Conservation (phyloP, 2,329 filamentous ascomycete species). For the Stachybotrys echinatus region DNA sequence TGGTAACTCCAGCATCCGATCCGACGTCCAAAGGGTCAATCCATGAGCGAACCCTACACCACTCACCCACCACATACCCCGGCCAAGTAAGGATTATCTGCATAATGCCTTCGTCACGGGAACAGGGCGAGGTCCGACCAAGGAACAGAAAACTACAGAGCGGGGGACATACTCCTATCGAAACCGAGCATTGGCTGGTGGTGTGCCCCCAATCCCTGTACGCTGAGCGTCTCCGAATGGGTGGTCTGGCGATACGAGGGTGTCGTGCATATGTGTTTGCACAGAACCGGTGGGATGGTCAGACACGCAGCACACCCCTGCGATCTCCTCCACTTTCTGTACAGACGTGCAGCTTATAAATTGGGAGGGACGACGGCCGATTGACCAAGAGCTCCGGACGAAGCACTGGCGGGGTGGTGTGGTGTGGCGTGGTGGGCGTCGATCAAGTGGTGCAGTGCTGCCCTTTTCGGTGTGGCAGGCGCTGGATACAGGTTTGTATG, state of each 20-base stretch:
- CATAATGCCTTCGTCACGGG: neutral
- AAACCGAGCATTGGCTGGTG: neutral
- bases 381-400: too few species aligned
- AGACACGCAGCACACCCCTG: neutral
- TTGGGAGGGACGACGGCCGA: too few species aligned
- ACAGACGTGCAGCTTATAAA: too few species aligned
- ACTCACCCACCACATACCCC: neutral
- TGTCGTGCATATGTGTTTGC: neutral
- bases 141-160: neutral
- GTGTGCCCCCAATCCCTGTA: neutral
- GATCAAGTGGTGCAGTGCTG: too few species aligned
- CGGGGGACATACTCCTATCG: neutral
- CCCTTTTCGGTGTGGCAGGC: too few species aligned
- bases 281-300: neutral
- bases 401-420: too few species aligned
- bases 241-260: neutral
- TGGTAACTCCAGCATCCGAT: too few species aligned
- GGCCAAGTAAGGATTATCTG: neutral
- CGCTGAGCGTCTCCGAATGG: neutral
- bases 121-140: neutral
- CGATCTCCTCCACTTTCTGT: too few species aligned
- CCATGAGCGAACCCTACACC: neutral
- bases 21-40: neutral
- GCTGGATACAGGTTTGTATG: too few species aligned
- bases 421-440: too few species aligned